phyloP scores from a whole-genome alignment of 345 rosid species.

The Arabis alpina region DNA sequence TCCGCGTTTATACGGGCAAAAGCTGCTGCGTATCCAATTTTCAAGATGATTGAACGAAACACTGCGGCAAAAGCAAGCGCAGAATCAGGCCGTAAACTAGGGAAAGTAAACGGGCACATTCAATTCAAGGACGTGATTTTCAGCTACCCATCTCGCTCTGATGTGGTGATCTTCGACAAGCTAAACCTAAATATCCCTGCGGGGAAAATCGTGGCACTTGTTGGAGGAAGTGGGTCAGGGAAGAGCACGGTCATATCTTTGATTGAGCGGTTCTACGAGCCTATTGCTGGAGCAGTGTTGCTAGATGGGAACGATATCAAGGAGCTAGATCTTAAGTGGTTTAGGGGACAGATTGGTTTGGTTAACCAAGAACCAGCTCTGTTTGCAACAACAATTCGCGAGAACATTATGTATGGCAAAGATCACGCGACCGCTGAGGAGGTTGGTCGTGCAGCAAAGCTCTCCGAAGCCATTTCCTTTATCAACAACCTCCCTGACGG shows the following conservation, averaged over 20 bases:
- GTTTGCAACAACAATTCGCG: constrained; percentile 79
- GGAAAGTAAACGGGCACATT: constrained; percentile 74
- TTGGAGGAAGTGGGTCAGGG: constrained; percentile 97
- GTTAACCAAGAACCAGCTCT: constrained; percentile 97
- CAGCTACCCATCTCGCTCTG: constrained; percentile 87
- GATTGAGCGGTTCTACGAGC: constrained; percentile 94
- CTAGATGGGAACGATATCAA: constrained; percentile 68
- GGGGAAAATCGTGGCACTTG: constrained; percentile 91
- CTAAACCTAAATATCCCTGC: constrained; percentile 65
- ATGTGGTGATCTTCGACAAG: constrained; percentile 64
- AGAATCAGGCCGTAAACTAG: constrained; percentile 53
- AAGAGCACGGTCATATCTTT: constrained; percentile 94
- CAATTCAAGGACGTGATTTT: constrained; percentile 74
- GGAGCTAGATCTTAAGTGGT: constrained; percentile 82
- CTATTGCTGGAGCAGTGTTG: constrained; percentile 62
- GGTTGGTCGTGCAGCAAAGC: constrained; percentile 76
- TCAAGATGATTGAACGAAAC: constrained; percentile 88
- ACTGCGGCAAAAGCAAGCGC: constrained; percentile 63
- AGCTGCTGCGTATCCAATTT: constrained; percentile 92
- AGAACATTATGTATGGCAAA: constrained; percentile 92
- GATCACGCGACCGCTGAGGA: constrained; percentile 75
- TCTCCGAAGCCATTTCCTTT: constrained; percentile 81
- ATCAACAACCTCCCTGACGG: constrained; percentile 89
- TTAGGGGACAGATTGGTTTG: constrained; percentile 80
- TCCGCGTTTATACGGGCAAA: constrained; percentile 79